Evolutionary conservation across 2,329 filamentous ascomycete genomes (phyloP).

Genomic region (Monosporascus sp.): DNA sequence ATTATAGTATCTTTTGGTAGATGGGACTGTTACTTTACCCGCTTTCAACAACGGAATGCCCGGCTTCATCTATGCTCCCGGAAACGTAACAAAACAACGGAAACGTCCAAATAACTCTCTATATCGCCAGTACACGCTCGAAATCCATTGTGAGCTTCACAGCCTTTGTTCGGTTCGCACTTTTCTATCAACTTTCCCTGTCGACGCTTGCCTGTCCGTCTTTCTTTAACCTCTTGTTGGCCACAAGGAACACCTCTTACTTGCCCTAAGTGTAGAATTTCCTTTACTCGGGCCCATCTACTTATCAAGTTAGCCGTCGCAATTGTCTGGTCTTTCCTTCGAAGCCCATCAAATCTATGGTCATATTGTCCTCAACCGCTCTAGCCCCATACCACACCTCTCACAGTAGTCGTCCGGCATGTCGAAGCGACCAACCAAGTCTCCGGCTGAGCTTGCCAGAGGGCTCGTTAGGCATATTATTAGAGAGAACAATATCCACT

Average conservation of each 20-base stretch:
- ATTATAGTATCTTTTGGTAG: background rate
- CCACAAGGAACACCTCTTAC: background rate
- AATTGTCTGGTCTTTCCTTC: no score
- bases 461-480: background rate
- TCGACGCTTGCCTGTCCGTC: background rate
- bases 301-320: no score
- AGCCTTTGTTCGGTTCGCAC: background rate
- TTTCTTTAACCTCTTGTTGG: background rate
- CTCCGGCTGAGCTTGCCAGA: background rate
- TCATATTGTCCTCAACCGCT: no score
- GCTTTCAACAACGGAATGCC: slow-evolving; percentile 17
- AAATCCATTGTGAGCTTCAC: background rate
- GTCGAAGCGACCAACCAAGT: no score
- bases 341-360: no score
- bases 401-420: no score
- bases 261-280: background rate
- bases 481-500: background rate
- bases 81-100: background rate
- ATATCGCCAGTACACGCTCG: no score
- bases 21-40: background rate
- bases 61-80: background rate
- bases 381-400: no score
- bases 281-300: no score
- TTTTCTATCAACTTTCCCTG: slow-evolving; percentile 1
- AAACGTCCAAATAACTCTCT: background rate